These are phyloP conservation scores for Solanum bukasovii DNA, from an alignment of 257 asterid species.

Conservation along the genomic window DNA sequence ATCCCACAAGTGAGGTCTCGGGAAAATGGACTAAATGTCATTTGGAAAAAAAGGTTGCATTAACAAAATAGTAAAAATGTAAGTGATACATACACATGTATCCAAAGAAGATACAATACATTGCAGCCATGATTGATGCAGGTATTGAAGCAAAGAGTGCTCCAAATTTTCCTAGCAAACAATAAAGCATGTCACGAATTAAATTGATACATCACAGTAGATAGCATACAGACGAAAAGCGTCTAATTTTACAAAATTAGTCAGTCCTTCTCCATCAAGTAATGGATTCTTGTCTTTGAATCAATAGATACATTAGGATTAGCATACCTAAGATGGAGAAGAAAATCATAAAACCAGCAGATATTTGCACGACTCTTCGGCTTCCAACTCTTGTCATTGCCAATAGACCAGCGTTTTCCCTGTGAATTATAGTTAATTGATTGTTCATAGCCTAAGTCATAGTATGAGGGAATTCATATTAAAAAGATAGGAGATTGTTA, in stretches of 20 bases:
- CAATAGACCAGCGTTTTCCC: conserved; percentile 75
- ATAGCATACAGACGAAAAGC: background rate
- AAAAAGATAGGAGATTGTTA: conserved; percentile 17
- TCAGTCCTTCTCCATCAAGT: background rate
- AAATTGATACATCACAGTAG: background rate
- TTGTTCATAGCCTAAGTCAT: background rate
- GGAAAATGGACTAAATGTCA: background rate
- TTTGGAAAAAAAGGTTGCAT: background rate
- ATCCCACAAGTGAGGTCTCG: background rate
- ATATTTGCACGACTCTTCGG: conserved; percentile 64
- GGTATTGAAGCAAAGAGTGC: conserved; percentile 71
- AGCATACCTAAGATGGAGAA: conserved; percentile 57
- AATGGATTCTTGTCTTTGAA: background rate
- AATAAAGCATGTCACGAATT: background rate
- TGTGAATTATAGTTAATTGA: background rate
- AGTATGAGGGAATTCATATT: background rate
- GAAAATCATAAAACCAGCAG: conserved; percentile 63
- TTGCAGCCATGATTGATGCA: conserved; percentile 56
- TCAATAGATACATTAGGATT: background rate
- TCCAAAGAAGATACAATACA: conserved; percentile 71
- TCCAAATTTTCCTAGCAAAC: conserved; percentile 58
- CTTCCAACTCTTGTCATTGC: conserved; percentile 78
- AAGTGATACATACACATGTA: conserved; percentile 41
- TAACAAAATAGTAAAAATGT: background rate
- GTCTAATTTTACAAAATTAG: background rate